These are phyloP conservation scores for Nakazawaea populi DNA, from an alignment of 805 yeast genomes.

Conservation along the genomic window DNA sequence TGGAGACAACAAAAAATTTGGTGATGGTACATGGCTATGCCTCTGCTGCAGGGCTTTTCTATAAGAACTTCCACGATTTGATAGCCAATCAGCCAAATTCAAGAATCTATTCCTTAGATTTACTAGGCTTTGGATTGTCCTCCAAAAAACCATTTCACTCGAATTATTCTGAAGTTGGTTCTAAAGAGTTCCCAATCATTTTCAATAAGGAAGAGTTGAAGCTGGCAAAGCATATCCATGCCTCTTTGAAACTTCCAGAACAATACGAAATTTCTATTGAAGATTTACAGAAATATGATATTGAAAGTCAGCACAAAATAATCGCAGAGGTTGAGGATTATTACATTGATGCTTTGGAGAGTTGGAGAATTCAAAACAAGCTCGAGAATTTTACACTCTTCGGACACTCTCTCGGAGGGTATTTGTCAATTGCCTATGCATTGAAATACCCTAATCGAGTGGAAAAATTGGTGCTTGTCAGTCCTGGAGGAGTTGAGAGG, in stretches of 20 bases:
- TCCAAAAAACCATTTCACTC: slow-evolving; percentile 37
- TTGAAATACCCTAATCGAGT: slow-evolving; percentile 50
- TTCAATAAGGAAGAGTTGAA: slow-evolving; percentile 16
- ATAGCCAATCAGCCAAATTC: slow-evolving; percentile 23
- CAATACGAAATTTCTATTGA: slow-evolving; percentile 12
- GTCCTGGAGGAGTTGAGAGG: slow-evolving; percentile 79
- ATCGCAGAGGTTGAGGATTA: slow-evolving; percentile 44
- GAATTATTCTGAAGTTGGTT: slow-evolving; percentile 16
- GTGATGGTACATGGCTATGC: slow-evolving; percentile 56
- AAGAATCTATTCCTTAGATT: slow-evolving; percentile 36
- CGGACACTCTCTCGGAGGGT: slow-evolving; percentile 81
- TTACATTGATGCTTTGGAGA: slow-evolving; percentile 54
- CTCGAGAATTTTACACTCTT: slow-evolving; percentile 53
- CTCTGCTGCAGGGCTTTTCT: slow-evolving; percentile 51
- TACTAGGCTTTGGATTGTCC: slow-evolving; percentile 50
- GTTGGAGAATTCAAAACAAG: slow-evolving; percentile 49
- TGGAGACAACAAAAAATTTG: slow-evolving; percentile 24
- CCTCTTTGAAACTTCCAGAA: slow-evolving; percentile 19
- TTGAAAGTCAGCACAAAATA: slow-evolving; percentile 34
- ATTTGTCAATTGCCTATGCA: slow-evolving; percentile 60
- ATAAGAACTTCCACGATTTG: slow-evolving; percentile 42
- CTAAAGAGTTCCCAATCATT: slow-evolving; percentile 17
- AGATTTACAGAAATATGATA: slow-evolving; percentile 23
- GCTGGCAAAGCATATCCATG: slow-evolving; percentile 18
- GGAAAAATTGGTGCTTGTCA: slow-evolving; percentile 49